phyloP scores from a whole-genome alignment of 2,329 filamentous ascomycete genomes.

The Epichloe scottii region DNA sequence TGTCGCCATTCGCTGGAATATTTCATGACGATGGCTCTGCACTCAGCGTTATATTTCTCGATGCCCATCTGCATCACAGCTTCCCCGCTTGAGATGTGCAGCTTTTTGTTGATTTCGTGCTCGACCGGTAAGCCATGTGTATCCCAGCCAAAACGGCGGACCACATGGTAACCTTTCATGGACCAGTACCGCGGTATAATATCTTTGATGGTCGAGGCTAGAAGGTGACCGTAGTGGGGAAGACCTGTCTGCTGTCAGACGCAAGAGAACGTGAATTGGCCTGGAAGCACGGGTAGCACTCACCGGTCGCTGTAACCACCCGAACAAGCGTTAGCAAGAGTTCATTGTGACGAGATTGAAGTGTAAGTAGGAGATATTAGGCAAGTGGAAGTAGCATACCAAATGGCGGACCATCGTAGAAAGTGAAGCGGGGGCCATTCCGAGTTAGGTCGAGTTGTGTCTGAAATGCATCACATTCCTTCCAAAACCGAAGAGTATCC shows the following conservation, averaged over 20 bases:
- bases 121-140: conserved; percentile 33
- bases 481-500: conserved; percentile 11
- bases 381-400: neutral
- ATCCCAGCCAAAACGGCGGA: conserved; percentile 79
- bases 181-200: conserved; percentile 87
- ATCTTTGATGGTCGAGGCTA: conserved; percentile 84
- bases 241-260: neutral
- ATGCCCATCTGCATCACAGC: conserved; percentile 72
- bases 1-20: conserved; percentile 69
- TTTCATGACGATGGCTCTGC: conserved; percentile 75
- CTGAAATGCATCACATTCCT: conserved; percentile 14
- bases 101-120: conserved; percentile 85
- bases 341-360: too few species aligned
- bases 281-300: neutral
- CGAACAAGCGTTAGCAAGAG: too few species aligned
- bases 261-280: too few species aligned
- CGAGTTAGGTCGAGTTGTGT: conserved; percentile 42
- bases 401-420: conserved; percentile 71
- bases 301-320: conserved; percentile 2
- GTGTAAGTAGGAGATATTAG: neutral
- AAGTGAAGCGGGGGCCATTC: conserved; percentile 67
- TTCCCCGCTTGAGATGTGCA: conserved; percentile 67
- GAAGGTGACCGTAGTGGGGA: conserved; percentile 42
- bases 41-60: conserved; percentile 74
- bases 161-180: conserved; percentile 80